Conservation (phyloP, 306 rosid genomes). For the Ochetophila trinervis region DNA sequence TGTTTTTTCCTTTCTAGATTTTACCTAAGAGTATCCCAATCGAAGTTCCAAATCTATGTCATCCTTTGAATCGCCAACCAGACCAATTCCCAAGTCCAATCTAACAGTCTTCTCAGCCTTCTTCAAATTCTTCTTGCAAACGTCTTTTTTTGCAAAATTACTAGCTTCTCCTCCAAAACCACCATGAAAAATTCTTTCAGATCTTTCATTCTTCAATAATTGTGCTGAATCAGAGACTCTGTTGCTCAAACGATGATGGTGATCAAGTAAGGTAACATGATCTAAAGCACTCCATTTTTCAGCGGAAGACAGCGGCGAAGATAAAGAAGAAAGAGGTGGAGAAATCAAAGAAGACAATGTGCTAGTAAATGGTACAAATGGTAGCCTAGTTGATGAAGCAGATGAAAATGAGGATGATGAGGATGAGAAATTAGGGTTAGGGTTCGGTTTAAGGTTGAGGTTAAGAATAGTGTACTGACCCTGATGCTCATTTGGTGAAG, state of each 20-base stretch:
- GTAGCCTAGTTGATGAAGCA: conserved; percentile 13
- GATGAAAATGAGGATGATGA: conserved; percentile 33
- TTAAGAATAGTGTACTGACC: conserved; percentile 31
- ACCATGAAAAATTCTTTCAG: conserved; percentile 2
- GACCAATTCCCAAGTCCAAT: conserved; percentile 68
- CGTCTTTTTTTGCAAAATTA: conserved; percentile 26
- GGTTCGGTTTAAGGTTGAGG: conserved; percentile 48
- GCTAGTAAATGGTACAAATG: conserved; percentile 24
- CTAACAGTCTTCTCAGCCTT: conserved; percentile 40
- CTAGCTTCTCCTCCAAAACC: conserved; percentile 16
- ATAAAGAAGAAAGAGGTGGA: conserved; percentile 19
- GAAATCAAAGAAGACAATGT: conserved; percentile 46
- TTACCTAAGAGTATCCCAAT: conserved; percentile 41
- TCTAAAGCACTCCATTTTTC: neutral
- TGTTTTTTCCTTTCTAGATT: no score
- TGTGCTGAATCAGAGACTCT: conserved; percentile 23
- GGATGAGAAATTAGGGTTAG: conserved; percentile 41
- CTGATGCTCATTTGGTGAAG: conserved; percentile 36
- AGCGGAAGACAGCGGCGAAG: conserved; percentile 11
- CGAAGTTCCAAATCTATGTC: conserved; percentile 96
- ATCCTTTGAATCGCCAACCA: conserved; percentile 38
- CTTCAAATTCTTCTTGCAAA: conserved; percentile 32
- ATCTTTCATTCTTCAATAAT: conserved; percentile 18
- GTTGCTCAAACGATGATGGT: conserved; percentile 23
- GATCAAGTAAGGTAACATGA: neutral